phyloP scores from a whole-genome alignment of 2,329 filamentous ascomycete species.

The Alternaria conjuncta region DNA sequence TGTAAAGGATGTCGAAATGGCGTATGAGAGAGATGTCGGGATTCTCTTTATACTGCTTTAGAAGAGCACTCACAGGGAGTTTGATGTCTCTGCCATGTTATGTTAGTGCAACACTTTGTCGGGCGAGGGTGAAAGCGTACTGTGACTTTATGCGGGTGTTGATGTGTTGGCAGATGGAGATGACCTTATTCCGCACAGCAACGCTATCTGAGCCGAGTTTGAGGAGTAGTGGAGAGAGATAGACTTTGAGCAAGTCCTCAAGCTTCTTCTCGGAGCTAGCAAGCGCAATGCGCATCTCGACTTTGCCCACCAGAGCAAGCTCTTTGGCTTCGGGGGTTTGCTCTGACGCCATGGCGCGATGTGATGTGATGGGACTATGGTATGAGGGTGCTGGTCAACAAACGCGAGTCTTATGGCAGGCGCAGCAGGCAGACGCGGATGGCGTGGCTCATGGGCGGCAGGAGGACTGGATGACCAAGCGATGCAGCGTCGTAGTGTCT shows the following conservation, averaged over 20 bases:
- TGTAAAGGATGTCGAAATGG: slow-evolving; percentile 87
- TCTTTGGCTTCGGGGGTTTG: slow-evolving; percentile 68
- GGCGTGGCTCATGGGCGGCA: slow-evolving; percentile 26
- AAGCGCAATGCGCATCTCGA: slow-evolving; percentile 82
- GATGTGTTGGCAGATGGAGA: slow-evolving; percentile 74
- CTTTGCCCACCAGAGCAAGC: slow-evolving; percentile 80
- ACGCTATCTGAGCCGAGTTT: slow-evolving; percentile 84
- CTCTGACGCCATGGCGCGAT: slow-evolving; percentile 40
- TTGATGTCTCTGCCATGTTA: slow-evolving; percentile 61
- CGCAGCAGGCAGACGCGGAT: slow-evolving; percentile 32
- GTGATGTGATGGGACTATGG: slow-evolving; percentile 1
- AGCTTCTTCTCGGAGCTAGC: slow-evolving; percentile 86
- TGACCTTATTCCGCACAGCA: slow-evolving; percentile 80
- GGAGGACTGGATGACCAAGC: neutral
- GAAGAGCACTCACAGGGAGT: slow-evolving; percentile 80
- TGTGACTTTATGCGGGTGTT: slow-evolving; percentile 67
- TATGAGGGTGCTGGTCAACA: neutral
- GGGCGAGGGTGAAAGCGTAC: slow-evolving; percentile 41
- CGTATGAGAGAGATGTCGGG: slow-evolving; percentile 73
- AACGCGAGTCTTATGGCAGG: slow-evolving; percentile 14
- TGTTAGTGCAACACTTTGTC: slow-evolving; percentile 15
- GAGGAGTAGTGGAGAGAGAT: slow-evolving; percentile 80
- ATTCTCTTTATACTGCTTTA: slow-evolving; percentile 88
- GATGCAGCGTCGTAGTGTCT: slow-evolving; percentile 10
- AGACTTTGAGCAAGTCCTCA: slow-evolving; percentile 76